Conservation (phyloP, 805 yeast genomes). For the Lachancea fermentati region DNA sequence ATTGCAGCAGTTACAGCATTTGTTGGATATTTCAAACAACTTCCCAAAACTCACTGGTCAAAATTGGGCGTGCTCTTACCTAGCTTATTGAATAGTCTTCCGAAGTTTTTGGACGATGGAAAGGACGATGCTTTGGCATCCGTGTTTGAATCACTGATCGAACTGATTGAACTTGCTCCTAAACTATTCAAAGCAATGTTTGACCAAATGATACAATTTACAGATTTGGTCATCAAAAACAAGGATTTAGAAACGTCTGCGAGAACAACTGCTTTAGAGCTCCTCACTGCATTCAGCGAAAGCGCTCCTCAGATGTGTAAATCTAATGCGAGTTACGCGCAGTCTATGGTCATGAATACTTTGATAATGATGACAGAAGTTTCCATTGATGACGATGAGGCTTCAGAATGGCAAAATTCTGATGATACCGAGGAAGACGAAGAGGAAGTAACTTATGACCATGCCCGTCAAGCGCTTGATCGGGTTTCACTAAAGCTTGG, state of each 20-base stretch:
- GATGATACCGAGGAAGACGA: slow-evolving; percentile 76
- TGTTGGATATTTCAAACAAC: slow-evolving; percentile 77
- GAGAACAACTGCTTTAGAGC: slow-evolving; percentile 81
- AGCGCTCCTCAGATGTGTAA: slow-evolving; percentile 95
- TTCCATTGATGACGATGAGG: slow-evolving; percentile 82
- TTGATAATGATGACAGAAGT: slow-evolving; percentile 89
- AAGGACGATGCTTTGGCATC: slow-evolving; percentile 77
- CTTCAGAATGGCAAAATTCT: slow-evolving; percentile 77
- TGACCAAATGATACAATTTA: slow-evolving; percentile 77
- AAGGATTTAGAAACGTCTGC: slow-evolving; percentile 73
- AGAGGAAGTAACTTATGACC: slow-evolving; percentile 81
- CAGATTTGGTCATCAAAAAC: slow-evolving; percentile 77
- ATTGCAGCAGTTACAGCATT: slow-evolving; percentile 90
- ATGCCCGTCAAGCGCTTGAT: slow-evolving; percentile 93
- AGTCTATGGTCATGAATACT: slow-evolving; percentile 64
- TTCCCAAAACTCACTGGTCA: slow-evolving; percentile 78
- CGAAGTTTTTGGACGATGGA: slow-evolving; percentile 72
- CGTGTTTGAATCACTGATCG: slow-evolving; percentile 85
- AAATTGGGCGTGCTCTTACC: slow-evolving; percentile 76
- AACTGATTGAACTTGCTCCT: slow-evolving; percentile 88
- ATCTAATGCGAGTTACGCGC: slow-evolving; percentile 63
- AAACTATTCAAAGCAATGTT: slow-evolving; percentile 91
- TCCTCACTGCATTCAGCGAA: slow-evolving; percentile 86
- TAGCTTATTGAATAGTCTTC: slow-evolving; percentile 75
- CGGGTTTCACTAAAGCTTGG: slow-evolving; percentile 79